Base-by-base conservation (phyloP, 2,329 filamentous ascomycete species). In the Penicillium sp. region DNA sequence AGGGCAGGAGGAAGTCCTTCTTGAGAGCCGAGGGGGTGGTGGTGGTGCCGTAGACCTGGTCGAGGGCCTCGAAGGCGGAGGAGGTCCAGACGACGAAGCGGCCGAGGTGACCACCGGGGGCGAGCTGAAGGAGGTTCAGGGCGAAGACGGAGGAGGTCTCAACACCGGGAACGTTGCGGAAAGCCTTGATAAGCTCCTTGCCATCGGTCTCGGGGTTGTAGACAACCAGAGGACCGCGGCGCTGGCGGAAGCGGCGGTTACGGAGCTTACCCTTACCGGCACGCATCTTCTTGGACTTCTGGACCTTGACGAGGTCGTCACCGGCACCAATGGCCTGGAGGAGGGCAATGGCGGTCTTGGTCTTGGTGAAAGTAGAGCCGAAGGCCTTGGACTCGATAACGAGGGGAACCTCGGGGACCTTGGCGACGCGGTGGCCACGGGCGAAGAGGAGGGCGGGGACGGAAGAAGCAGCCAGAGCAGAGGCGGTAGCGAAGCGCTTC, bases 31-130 rank as follows among this genome's bases (percentile, higher is more conserved):
- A 92, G 64, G 92, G 83, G 74, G 84, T 80, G 70, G 88, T 93
- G 73, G 90, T 95, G 73, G 87, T 86, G 75, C 92, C 92, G 82
- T 98, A 98, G 81, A 98, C 86, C 77, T 85, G 85, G 79, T 98
- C 92, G 60, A 98, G 89, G 61, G 92, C 89, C 78, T 90, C 86
- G 83, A 98, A 97, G 61, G 93, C 93, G 62, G 89, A 82, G 46
- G 95, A 98, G 68, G 93, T 93, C 93, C 93, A 98, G 83, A 98
- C 83, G 76, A 98, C 84, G 85, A 98, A 98, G 72, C 93, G 93
- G 68, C 93, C 93, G 67, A 98, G 88, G 81, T 98, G 93, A 70
- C 93, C 95, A 83, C 93, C 93, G 66, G 93, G 93, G 64, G 93
- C 93, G 73, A 98, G 89, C 83, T 98, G 93, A 75, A 98, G 89